Base-by-base conservation (phyloP, 495 filamentous ascomycete genomes). In the Pseudoneurospora amorphoporcata region DNA sequence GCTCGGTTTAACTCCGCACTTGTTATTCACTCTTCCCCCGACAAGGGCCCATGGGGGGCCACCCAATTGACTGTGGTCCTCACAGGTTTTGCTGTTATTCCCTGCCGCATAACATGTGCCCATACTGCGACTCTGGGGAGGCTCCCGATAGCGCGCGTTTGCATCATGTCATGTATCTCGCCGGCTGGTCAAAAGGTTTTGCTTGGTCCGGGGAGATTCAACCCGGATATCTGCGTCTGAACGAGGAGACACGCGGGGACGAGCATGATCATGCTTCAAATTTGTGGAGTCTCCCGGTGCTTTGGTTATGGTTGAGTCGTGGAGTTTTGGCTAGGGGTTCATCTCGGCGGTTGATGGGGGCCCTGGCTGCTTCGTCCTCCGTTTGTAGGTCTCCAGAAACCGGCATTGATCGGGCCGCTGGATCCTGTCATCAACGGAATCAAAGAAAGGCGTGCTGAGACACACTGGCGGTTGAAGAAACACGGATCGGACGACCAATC, bases 161-260 rank as follows among this genome's bases (percentile, higher is more conserved):
- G 75, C 77, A 77, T 70, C 71, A 68, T 69, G 69, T 70, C 72
- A 73, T 79, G 79, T 78, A 69, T 71, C 29, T 78, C 73, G 75
- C 76, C 79, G 75, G 43, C 32, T 14, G 43, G 41, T n/a, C 16
- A 41, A 29, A 58, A 58, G 69, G 69, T 69, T 73, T 69, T 75
- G 75, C 78, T 80, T 79, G 76, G 72, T 35, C 65, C 61, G 70
- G 9, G 39, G 3, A 39, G 17, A 58, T 45, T 17, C 19, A 61
- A 32, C 37, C 17, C 78, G 79, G 79, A 69, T 73, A 74, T 77
- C 73, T 78, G 79, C 79, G 73, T 76, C 17, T 69, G 72, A 68
- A 40, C 43, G 65, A 41, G 45, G 71, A 68, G 71, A 74, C 12
- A 43, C 53, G 37, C 79, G 79, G 78, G 71, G 42, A 73, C 69